Evolutionary conservation across 2,329 filamentous ascomycete genomes (phyloP).

Genomic region (Sphaceloma murrayae): DNA sequence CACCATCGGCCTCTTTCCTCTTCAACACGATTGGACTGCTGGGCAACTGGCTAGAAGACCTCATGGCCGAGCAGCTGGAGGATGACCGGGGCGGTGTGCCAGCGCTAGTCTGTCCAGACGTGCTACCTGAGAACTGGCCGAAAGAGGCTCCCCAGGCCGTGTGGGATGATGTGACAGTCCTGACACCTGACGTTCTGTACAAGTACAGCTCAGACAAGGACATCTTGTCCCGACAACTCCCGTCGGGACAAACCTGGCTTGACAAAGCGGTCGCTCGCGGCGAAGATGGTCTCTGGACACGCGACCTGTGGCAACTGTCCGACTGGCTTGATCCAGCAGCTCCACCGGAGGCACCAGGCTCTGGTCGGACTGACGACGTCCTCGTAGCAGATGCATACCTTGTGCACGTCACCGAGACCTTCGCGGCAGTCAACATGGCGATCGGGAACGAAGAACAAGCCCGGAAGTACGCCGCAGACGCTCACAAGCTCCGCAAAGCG

Average conservation of each 20-base stretch:
- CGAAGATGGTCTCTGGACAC: constrained; percentile 30
- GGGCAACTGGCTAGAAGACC: constrained; percentile 42
- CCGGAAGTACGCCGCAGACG: constrained; percentile 22
- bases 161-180: constrained; percentile 34
- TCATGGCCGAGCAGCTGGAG: constrained; percentile 30
- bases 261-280: constrained; percentile 29
- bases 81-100: constrained; percentile 21
- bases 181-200: constrained; percentile 32
- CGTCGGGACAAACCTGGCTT: constrained; percentile 31
- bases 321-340: constrained; percentile 37
- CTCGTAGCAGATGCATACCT: constrained; percentile 35
- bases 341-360: constrained; percentile 29
- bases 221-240: constrained; percentile 31
- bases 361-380: constrained; percentile 27
- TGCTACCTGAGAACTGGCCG: constrained; percentile 16
- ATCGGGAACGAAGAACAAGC: constrained; percentile 23
- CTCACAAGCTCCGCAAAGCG: constrained; percentile 20
- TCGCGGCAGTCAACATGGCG: constrained; percentile 21
- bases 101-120: constrained; percentile 22
- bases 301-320: constrained; percentile 29
- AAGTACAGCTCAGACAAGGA: constrained; percentile 28
- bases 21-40: constrained; percentile 46
- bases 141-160: constrained; percentile 27
- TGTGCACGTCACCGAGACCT: constrained; percentile 27
- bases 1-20: constrained; percentile 44